Evolutionary conservation across 1,284 basidiomycete genomes (phyloP).

Genomic region (Ganoderma lucidum): DNA sequence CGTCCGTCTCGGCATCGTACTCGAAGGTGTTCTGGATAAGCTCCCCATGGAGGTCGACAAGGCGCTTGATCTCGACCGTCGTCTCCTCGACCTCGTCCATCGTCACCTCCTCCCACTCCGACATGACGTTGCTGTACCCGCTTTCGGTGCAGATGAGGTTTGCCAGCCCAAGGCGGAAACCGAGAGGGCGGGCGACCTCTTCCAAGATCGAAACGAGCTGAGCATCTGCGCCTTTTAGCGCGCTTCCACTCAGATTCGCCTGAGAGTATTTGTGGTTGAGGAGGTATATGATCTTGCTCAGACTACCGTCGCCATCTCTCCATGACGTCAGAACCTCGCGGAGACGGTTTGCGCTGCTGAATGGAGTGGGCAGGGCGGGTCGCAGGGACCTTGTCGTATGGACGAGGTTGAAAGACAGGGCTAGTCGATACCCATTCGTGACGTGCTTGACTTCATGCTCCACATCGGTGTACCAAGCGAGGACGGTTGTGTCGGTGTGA

Average conservation of each 20-base stretch:
- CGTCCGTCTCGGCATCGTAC: neutral
- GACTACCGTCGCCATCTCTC: constrained; percentile 23
- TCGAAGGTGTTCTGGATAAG: neutral
- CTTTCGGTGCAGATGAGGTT: constrained; percentile 41
- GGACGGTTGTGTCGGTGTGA: constrained; percentile 43
- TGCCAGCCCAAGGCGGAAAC: constrained; percentile 44
- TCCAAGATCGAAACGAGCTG: constrained; percentile 31
- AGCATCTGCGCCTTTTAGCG: constrained; percentile 39
- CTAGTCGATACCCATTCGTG: constrained; percentile 53
- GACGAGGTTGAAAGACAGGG: constrained; percentile 54
- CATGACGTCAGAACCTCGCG: constrained; percentile 30
- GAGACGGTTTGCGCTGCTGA: constrained; percentile 16
- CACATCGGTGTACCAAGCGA: constrained; percentile 60
- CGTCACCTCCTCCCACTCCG: neutral
- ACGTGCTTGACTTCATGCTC: constrained; percentile 54
- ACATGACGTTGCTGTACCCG: neutral
- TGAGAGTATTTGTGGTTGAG: constrained; percentile 39
- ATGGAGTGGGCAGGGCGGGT: constrained; percentile 23
- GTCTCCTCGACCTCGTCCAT: neutral
- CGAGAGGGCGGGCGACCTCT: constrained; percentile 28
- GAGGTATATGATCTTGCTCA: constrained; percentile 33
- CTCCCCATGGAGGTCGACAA: neutral
- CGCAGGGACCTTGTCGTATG: constrained; percentile 31
- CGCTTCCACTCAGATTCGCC: constrained; percentile 30
- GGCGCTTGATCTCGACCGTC: neutral